Evolutionary conservation across 148 eudicot genomes (phyloP).

Genomic region (Salicornia ramosissima): DNA sequence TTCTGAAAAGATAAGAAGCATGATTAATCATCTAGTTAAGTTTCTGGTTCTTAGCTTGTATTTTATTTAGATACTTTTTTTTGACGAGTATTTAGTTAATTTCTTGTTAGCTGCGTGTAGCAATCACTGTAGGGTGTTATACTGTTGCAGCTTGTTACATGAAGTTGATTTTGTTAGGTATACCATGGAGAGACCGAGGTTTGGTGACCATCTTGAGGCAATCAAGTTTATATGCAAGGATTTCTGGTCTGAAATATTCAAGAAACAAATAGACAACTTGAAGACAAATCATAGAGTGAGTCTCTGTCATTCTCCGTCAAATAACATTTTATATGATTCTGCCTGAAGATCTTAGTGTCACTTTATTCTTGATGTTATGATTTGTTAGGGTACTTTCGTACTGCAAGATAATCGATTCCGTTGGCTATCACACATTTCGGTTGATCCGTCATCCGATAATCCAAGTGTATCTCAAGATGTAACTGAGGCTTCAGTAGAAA

Average conservation of each 20-base stretch:
- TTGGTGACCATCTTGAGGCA: slow-evolving; percentile 92
- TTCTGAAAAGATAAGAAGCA: neutral
- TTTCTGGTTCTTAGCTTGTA: too few species aligned
- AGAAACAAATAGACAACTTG: slow-evolving; percentile 96
- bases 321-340: slow-evolving; percentile 1
- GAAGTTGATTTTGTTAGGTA: slow-evolving; percentile 43
- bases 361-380: slow-evolving; percentile 11
- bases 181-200: slow-evolving; percentile 92
- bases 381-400: slow-evolving; percentile 82
- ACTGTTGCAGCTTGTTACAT: slow-evolving; percentile 3
- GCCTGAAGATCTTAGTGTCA: neutral
- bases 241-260: slow-evolving; percentile 95
- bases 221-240: slow-evolving; percentile 98
- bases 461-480: slow-evolving; percentile 52
- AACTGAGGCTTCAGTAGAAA: slow-evolving; percentile 47
- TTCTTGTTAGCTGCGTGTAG: neutral
- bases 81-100: too few species aligned
- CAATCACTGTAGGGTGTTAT: neutral
- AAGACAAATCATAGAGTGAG: slow-evolving; percentile 94
- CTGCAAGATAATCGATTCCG: slow-evolving; percentile 89
- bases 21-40: neutral
- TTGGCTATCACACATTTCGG: slow-evolving; percentile 77
- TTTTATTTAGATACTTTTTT: too few species aligned
- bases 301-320: slow-evolving; percentile 1
- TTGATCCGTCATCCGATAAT: slow-evolving; percentile 51